These are phyloP conservation scores for Auricularia heimuer DNA, from an alignment of 768 basidiomycete species.

Conservation along the genomic window DNA sequence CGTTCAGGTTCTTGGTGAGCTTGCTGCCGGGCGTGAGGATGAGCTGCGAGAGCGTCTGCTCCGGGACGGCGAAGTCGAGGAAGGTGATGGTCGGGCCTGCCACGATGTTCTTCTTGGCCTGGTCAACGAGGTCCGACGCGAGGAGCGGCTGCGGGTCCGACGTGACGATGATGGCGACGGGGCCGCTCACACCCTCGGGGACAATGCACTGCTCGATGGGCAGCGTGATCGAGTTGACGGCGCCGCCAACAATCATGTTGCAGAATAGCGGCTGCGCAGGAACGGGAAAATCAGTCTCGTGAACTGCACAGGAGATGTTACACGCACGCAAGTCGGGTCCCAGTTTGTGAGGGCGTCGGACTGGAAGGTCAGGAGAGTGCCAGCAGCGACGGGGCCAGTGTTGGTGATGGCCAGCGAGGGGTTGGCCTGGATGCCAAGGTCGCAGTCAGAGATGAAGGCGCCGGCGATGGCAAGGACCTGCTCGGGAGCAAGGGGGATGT, in stretches of 20 bases:
- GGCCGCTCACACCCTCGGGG: slow-evolving; percentile 59
- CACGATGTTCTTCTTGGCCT: slow-evolving; percentile 37
- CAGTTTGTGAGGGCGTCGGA: slow-evolving; percentile 29
- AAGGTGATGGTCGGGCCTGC: slow-evolving; percentile 66
- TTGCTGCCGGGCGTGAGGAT: background rate
- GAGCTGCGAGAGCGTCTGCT: slow-evolving; percentile 6
- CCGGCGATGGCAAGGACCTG: slow-evolving; percentile 65
- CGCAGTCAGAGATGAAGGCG: slow-evolving; percentile 60
- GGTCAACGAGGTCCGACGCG: slow-evolving; percentile 51
- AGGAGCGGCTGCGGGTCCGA: slow-evolving; percentile 49
- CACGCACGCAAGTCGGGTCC: slow-evolving; percentile 3
- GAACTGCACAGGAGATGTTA: background rate
- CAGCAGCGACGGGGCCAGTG: slow-evolving; percentile 43
- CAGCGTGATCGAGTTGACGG: slow-evolving; percentile 43
- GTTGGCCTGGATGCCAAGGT: slow-evolving; percentile 53
- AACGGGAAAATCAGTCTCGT: slow-evolving; percentile 29
- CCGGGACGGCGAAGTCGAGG: slow-evolving; percentile 50
- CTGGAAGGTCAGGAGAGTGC: slow-evolving; percentile 53
- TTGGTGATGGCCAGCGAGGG: slow-evolving; percentile 53
- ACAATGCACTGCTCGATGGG: slow-evolving; percentile 54
- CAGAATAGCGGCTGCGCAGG: slow-evolving; percentile 45
- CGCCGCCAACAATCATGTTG: slow-evolving; percentile 66
- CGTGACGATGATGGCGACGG: slow-evolving; percentile 65
- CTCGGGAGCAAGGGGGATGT: slow-evolving; percentile 55
- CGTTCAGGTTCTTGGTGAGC: background rate